A percentile compares a stretch with the other conserved stretches of the same genome.
phyloP scores from a whole-genome alignment of 1,284 basidiomycete species.

The Hypsizygus ulmarius region DNA sequence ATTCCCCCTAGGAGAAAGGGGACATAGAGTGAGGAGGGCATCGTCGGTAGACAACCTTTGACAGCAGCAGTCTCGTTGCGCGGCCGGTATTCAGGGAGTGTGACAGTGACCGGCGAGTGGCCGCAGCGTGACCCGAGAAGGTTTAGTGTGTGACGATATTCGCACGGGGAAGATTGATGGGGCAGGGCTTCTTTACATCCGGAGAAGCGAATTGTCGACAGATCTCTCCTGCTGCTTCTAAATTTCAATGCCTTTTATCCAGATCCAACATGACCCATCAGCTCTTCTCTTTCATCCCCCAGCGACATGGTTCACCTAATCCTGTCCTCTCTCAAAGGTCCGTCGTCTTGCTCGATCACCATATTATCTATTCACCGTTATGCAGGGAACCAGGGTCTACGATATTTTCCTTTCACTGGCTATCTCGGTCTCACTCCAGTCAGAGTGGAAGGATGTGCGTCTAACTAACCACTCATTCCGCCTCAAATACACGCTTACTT shows the following conservation, averaged over 20 bases:
- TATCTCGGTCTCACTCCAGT: constrained; percentile 79
- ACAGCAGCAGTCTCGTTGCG: not conserved
- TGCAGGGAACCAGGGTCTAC: constrained; percentile 62
- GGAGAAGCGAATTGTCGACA: constrained; percentile 31
- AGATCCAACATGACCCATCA: constrained; percentile 31
- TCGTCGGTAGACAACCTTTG: too few species aligned
- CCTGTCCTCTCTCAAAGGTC: constrained; percentile 53
- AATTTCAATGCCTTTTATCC: constrained; percentile 39
- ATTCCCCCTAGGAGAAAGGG: constrained; percentile 65
- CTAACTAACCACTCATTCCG: constrained; percentile 8
- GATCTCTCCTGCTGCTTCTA: constrained; percentile 32
- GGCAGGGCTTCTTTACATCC: constrained; percentile 25
- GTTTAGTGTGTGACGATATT: constrained; percentile 18
- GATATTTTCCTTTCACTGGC: constrained; percentile 73
- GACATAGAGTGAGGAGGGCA: constrained; percentile 49
- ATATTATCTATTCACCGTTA: constrained; percentile 17
- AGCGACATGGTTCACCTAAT: constrained; percentile 59
- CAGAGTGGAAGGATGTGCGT: constrained; percentile 71
- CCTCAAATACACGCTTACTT: constrained; percentile 11
- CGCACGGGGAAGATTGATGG: constrained; percentile 28
- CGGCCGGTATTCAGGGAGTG: constrained; percentile 19
- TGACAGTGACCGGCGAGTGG: constrained; percentile 11
- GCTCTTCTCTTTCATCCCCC: constrained; percentile 27
- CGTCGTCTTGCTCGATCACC: constrained; percentile 17
- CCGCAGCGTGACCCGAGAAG: constrained; percentile 24